Conservation (phyloP, 164 flowering plant genomes). For the Santalum album region DNA sequence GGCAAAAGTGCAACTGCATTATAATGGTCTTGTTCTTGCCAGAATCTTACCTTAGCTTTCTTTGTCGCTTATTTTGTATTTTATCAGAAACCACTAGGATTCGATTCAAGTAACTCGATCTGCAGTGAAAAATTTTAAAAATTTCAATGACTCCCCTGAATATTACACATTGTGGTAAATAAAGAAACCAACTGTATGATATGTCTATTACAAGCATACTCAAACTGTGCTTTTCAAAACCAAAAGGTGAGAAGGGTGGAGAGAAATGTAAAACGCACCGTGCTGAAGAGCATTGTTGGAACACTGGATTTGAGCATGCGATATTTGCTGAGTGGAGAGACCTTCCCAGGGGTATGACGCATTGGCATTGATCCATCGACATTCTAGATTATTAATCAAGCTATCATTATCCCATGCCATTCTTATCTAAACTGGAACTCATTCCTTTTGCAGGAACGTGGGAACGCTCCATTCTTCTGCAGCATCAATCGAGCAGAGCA, state of each 20-base stretch:
- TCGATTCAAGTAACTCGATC: too few species aligned
- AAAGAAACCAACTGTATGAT: not conserved
- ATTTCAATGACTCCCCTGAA: too few species aligned
- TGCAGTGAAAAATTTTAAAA: too few species aligned
- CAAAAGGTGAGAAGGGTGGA: slow-evolving; percentile 54
- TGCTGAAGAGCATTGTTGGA: slow-evolving; percentile 64
- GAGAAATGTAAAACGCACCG: slow-evolving; percentile 29
- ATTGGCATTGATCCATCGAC: not conserved
- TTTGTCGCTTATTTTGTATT: too few species aligned
- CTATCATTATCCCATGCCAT: not conserved
- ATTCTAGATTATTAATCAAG: not conserved
- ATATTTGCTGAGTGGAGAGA: slow-evolving; percentile 42
- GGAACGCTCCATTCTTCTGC: slow-evolving; percentile 34
- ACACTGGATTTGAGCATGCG: slow-evolving; percentile 67
- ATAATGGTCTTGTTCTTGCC: slow-evolving; percentile 39
- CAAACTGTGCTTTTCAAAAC: not conserved
- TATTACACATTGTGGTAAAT: too few species aligned
- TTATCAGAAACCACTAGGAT: too few species aligned
- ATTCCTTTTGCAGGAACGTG: slow-evolving; percentile 36
- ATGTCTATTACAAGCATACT: not conserved
- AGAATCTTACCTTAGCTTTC: not conserved
- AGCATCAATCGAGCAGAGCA: slow-evolving; percentile 17
- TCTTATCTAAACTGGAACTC: not conserved
- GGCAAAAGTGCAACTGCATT: slow-evolving; percentile 50
- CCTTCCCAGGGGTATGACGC: slow-evolving; percentile 61